phyloP scores from a whole-genome alignment of 306 rosid species.

The Sindora glabra region DNA sequence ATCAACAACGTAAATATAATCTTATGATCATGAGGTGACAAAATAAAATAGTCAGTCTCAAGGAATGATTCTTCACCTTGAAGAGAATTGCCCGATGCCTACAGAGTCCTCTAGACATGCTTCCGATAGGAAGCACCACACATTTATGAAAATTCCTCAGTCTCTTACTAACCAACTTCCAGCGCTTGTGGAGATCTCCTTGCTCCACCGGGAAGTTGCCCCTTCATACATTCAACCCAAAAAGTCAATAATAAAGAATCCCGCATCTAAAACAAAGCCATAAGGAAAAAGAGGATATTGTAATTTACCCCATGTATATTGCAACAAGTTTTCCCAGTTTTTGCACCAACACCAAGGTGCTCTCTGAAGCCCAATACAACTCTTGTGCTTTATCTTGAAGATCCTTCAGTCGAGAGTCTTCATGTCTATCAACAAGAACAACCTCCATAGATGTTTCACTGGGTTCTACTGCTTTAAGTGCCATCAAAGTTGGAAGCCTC shows the following conservation, averaged over 20 bases:
- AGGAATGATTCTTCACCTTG: conserved; percentile 50
- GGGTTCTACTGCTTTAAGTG: conserved; percentile 62
- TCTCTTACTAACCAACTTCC: conserved; percentile 79
- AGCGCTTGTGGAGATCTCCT: conserved; percentile 71
- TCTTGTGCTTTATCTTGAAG: conserved; percentile 87
- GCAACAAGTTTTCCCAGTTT: conserved; percentile 94
- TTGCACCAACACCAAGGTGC: conserved; percentile 60
- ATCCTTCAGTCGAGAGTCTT: conserved; percentile 68
- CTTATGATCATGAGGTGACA: background rate
- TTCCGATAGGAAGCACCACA: conserved; percentile 85
- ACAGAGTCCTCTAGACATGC: conserved; percentile 80
- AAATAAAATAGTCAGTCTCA: background rate
- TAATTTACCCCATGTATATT: conserved; percentile 77
- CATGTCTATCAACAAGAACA: conserved; percentile 61
- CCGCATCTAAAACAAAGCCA: background rate
- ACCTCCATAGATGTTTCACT: conserved; percentile 79
- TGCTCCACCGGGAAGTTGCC: conserved; percentile 78
- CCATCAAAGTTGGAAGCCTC: conserved; percentile 51
- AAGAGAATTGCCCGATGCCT: conserved; percentile 98
- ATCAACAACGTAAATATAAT: background rate
- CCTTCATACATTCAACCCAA: conserved; percentile 39
- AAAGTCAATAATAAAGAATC: background rate
- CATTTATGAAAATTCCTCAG: conserved; percentile 69
- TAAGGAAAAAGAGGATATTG: background rate
- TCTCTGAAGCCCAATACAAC: conserved; percentile 65